These are phyloP conservation scores for Chalara sp. DNA, from an alignment of 2,329 filamentous ascomycete species.

Conservation along the genomic window DNA sequence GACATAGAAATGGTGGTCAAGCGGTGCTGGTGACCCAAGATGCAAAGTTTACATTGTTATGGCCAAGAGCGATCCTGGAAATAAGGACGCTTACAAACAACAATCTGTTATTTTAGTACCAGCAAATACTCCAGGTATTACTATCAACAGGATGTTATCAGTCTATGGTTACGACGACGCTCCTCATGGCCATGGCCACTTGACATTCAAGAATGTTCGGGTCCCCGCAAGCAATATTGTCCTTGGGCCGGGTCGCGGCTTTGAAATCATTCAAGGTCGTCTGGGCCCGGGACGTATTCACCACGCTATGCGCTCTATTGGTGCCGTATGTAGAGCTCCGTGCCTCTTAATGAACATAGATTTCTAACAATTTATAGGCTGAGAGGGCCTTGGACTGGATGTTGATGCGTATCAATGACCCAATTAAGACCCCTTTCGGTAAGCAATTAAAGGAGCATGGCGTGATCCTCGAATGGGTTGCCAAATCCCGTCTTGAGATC, in stretches of 20 bases:
- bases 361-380: conserved; percentile 41
- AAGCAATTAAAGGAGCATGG: conserved; percentile 83
- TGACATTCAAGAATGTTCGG: conserved; percentile 83
- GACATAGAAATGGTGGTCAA: conserved; percentile 95
- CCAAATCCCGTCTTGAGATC: conserved; percentile 86
- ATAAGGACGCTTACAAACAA: conserved; percentile 75
- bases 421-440: conserved; percentile 83
- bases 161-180: conserved; percentile 97
- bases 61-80: conserved; percentile 78
- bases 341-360: background rate
- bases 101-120: conserved; percentile 92
- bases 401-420: conserved; percentile 89
- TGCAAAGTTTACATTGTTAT: conserved; percentile 95
- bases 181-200: conserved; percentile 94
- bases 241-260: conserved; percentile 86
- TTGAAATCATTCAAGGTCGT: conserved; percentile 97
- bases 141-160: conserved; percentile 85
- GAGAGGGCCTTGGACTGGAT: conserved; percentile 93
- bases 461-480: conserved; percentile 92
- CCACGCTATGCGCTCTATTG: conserved; percentile 94
- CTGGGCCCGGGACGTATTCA: conserved; percentile 95
- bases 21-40: conserved; percentile 84
- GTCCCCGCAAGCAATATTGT: conserved; percentile 81
- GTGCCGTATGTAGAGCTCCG: conserved; percentile 49
- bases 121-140: conserved; percentile 73